These are phyloP conservation scores for Suillus paluster DNA, from an alignment of 768 basidiomycete species.

Conservation along the genomic window DNA sequence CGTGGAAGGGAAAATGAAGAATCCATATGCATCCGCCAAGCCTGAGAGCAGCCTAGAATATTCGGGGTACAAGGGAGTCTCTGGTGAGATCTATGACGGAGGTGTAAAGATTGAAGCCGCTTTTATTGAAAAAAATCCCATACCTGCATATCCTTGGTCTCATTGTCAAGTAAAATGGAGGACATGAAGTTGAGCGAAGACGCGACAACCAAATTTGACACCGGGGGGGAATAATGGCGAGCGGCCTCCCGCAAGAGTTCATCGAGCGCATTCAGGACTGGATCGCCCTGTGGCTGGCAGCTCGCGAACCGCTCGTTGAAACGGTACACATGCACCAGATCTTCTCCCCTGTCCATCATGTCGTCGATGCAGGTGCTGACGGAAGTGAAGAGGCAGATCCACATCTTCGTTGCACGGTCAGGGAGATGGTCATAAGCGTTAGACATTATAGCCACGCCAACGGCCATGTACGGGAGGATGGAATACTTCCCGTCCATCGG, in stretches of 20 bases:
- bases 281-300: conserved; percentile 31
- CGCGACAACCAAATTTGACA: conserved; percentile 40
- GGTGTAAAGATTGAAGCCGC: not conserved
- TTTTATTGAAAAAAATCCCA: not conserved
- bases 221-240: conserved; percentile 31
- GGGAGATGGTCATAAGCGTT: conserved; percentile 29
- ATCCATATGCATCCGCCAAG: conserved; percentile 37
- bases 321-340: conserved; percentile 25
- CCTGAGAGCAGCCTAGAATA: conserved; percentile 38
- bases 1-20: conserved; percentile 40
- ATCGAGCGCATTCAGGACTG: conserved; percentile 39
- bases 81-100: conserved; percentile 16
- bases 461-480: not conserved
- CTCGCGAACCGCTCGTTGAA: conserved; percentile 41
- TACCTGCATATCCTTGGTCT: conserved; percentile 34
- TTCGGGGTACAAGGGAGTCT: conserved; percentile 30
- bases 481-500: not conserved
- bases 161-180: conserved; percentile 37
- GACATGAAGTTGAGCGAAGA: conserved; percentile 41
- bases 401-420: conserved; percentile 30
- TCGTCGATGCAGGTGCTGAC: conserved; percentile 45
- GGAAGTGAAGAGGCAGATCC: conserved; percentile 44
- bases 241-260: conserved; percentile 34
- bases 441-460: not conserved
- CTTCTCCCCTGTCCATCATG: conserved; percentile 25